Percentiles rank a stretch among this genome's conserved stretches.
These are phyloP conservation scores for Dunaliella sp. DNA, from an alignment of 139 green algal species.

Conservation along the genomic window DNA sequence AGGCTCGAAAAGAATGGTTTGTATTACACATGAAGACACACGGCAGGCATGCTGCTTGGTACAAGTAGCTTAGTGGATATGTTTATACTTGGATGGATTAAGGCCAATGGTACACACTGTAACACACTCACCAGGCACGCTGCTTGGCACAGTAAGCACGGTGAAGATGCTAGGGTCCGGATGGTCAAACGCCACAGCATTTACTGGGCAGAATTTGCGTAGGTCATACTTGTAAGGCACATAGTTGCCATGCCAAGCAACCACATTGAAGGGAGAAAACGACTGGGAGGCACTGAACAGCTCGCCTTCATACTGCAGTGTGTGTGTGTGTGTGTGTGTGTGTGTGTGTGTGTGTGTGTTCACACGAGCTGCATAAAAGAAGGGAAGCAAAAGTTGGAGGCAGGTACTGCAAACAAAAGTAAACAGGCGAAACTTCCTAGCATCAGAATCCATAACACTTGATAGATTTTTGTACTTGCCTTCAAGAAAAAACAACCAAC, in stretches of 20 bases:
- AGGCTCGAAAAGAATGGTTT: background rate
- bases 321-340: too few species aligned
- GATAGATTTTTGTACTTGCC: too few species aligned
- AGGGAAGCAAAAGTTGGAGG: too few species aligned
- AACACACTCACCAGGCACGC: constrained; percentile 39
- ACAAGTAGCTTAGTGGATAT: too few species aligned
- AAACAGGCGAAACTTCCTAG: too few species aligned
- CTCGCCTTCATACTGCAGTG: constrained; percentile 67
- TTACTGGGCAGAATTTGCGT: constrained; percentile 80
- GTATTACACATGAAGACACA: background rate
- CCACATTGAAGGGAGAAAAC: constrained; percentile 95
- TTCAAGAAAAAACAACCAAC: too few species aligned
- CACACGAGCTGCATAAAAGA: too few species aligned
- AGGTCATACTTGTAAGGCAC: constrained; percentile 75
- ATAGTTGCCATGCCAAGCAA: constrained; percentile 70
- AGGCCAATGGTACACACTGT: background rate
- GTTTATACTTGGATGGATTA: too few species aligned
- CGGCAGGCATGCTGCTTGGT: too few species aligned
- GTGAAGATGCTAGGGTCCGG: constrained; percentile 96
- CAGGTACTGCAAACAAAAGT: too few species aligned
- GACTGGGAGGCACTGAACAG: constrained; percentile 75
- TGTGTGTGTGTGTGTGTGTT: too few species aligned
- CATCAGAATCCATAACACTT: too few species aligned
- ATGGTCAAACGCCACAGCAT: constrained; percentile 60
- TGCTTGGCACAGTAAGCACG: constrained; percentile 78